phyloP scores from a whole-genome alignment of 2,329 filamentous ascomycete species.

The Cladosporium sphaerospermum region DNA sequence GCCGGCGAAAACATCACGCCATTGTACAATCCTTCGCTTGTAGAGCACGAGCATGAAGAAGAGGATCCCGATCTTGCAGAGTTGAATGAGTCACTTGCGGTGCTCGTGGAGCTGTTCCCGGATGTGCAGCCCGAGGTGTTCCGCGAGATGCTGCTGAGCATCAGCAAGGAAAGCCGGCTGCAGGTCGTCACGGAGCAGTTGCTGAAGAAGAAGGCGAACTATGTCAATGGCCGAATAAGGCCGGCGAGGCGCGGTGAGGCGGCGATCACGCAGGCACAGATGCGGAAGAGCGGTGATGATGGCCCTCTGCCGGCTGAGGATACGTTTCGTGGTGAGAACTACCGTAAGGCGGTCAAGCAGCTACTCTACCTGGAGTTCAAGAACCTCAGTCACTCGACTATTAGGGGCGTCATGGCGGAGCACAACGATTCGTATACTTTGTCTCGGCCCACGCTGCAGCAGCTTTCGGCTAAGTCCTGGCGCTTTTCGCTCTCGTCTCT shows the following conservation, averaged over 20 bases:
- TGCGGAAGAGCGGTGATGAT: not conserved
- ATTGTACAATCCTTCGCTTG: conserved; percentile 21
- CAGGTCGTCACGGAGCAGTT: conserved; percentile 72
- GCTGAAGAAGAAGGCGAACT: conserved; percentile 63
- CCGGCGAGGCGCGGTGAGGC: conserved; percentile 8
- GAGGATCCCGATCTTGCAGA: conserved; percentile 58
- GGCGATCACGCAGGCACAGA: not conserved
- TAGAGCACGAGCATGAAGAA: conserved; percentile 9
- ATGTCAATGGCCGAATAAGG: conserved; percentile 60
- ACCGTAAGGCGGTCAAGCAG: conserved; percentile 62
- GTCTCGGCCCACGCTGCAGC: conserved; percentile 62
- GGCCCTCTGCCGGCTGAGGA: conserved; percentile 52
- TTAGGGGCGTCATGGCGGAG: conserved; percentile 73
- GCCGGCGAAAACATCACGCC: conserved; percentile 22
- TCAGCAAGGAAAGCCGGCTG: conserved; percentile 69
- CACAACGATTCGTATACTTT: conserved; percentile 72
- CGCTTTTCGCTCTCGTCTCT: conserved; percentile 57
- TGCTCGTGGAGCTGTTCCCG: conserved; percentile 67
- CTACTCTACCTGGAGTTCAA: conserved; percentile 70
- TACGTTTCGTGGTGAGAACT: conserved; percentile 59
- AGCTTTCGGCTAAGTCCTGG: conserved; percentile 68
- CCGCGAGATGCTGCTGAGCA: conserved; percentile 69
- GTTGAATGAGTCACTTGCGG: conserved; percentile 63
- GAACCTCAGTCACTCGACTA: conserved; percentile 64
- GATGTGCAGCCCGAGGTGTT: conserved; percentile 78